Conservation (phyloP, 1,284 basidiomycete species). For the Mycena citricolor region DNA sequence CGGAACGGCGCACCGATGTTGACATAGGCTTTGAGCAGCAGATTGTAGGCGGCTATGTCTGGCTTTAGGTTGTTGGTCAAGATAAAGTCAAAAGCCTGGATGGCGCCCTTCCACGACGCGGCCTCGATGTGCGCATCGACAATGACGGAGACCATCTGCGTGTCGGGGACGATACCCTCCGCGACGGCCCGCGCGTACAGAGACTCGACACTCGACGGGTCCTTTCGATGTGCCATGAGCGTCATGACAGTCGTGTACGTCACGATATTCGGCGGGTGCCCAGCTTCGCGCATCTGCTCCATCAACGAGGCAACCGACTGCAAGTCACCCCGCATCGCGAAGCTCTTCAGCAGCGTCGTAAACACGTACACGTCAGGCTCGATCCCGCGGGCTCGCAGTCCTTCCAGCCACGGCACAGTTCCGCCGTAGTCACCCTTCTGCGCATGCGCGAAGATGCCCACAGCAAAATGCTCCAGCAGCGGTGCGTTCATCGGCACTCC, state of each 20-base stretch:
- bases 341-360: slow-evolving; percentile 61
- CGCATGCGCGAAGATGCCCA: slow-evolving; percentile 59
- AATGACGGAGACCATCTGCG: slow-evolving; percentile 65
- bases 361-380: slow-evolving; percentile 57
- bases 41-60: slow-evolving; percentile 68
- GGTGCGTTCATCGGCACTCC: slow-evolving; percentile 38
- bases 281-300: slow-evolving; percentile 58
- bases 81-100: slow-evolving; percentile 74
- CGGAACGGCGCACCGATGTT: slow-evolving; percentile 76
- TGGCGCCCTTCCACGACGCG: slow-evolving; percentile 76
- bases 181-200: slow-evolving; percentile 65
- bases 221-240: slow-evolving; percentile 64
- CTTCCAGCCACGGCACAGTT: slow-evolving; percentile 57
- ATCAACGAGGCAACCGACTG: slow-evolving; percentile 57
- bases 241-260: slow-evolving; percentile 75
- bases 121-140: slow-evolving; percentile 86
- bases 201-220: slow-evolving; percentile 67
- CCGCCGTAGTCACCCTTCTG: slow-evolving; percentile 49
- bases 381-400: slow-evolving; percentile 50
- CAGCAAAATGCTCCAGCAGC: slow-evolving; percentile 49
- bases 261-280: slow-evolving; percentile 48
- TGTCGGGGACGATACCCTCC: slow-evolving; percentile 65
- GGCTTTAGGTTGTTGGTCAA: slow-evolving; percentile 40
- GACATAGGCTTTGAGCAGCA: slow-evolving; percentile 85
- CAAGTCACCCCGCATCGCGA: slow-evolving; percentile 59